A percentile compares a stretch with the other conserved stretches of the same genome.
phyloP scores from a whole-genome alignment of 208 protist genomes.

The Acanthamoeba sp. region DNA sequence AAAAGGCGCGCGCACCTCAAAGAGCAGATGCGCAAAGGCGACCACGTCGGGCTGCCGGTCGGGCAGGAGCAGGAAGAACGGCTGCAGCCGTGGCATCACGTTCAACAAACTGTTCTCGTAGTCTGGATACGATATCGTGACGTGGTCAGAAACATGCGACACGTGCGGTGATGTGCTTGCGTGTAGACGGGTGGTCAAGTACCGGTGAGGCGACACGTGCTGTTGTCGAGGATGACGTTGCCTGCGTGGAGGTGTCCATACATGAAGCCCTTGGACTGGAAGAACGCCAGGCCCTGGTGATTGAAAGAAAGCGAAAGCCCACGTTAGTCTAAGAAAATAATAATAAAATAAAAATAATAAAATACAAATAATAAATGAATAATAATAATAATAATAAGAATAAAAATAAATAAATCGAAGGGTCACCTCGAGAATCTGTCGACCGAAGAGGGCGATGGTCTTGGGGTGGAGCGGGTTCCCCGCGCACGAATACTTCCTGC shows the following conservation, averaged over 20 bases:
- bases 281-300: slow-evolving; percentile 23
- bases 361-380: too few species aligned
- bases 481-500: not conserved
- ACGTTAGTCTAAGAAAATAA: too few species aligned
- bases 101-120: slow-evolving; percentile 67
- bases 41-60: slow-evolving; percentile 6
- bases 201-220: not conserved
- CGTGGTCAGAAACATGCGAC: too few species aligned
- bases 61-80: slow-evolving; percentile 10
- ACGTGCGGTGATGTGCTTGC: not conserved
- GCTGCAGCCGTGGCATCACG: slow-evolving; percentile 30
- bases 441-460: slow-evolving; percentile 20
- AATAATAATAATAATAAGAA: too few species aligned
- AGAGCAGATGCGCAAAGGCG: slow-evolving; percentile 66
- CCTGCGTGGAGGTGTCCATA: slow-evolving; percentile 61
- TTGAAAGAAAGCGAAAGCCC: too few species aligned
- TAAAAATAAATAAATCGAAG: not conserved
- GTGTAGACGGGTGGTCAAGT: not conserved
- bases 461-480: not conserved
- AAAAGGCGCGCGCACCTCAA: not conserved
- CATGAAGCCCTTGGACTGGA: slow-evolving; percentile 47
- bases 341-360: too few species aligned
- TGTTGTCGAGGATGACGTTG: slow-evolving; percentile 69
- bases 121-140: too few species aligned
- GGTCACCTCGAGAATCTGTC: slow-evolving; percentile 63